Evolutionary conservation across 2,329 filamentous ascomycete species (phyloP), one percentile per base, ranked within the genome.

Genomic region (Didymella lethalis): DNA sequence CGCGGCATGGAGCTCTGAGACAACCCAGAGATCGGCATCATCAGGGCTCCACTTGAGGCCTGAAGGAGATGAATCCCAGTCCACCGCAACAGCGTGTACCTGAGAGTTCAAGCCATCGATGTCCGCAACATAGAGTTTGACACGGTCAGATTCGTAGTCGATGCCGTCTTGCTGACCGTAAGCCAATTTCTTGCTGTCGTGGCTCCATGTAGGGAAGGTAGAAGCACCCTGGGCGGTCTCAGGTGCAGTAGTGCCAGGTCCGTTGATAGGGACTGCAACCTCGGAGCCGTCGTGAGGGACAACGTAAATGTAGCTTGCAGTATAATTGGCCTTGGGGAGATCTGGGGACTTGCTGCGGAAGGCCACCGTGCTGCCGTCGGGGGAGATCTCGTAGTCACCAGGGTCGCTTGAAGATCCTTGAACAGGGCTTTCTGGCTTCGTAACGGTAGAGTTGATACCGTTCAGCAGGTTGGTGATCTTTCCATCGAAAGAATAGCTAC

Each of bases 281-380:
- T 69, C 63, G 66, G 90, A 93, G 12, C 84, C 86, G 54, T 83
- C 81, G 44, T 94, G 81, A 0, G 89, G 86, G 1, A 91, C 84
- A 45, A 89, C 85, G 77, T 95, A 96, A 40, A 96, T 84, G 71
- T 95, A 91, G 10, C 89, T 89, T 66, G 93, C 93, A 7, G 92
- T 96, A 76, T 90, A 87, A 63, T 91, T 85, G 0, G 91, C 90
- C 8, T 86, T 87, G 65, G 90, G 86, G 12, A 92, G 77, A 16
- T 86, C 80, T 0, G 90, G 90, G 65, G 93, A 90, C 67, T 91
- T 92, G 23, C 90, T 85, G 23, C 93, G 85, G 71, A 94, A 93
- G n/a, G 73, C 73, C n/a, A 77, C 74, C 26, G 87, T 86, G 59
- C 92, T 83, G 1, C 89, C 90, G 47, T 82, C 78, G 14, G 81